Percentiles rank a stretch among this genome's conserved stretches.
Conservation (phyloP, 768 basidiomycete species). For the Cytidiella melzeri region DNA sequence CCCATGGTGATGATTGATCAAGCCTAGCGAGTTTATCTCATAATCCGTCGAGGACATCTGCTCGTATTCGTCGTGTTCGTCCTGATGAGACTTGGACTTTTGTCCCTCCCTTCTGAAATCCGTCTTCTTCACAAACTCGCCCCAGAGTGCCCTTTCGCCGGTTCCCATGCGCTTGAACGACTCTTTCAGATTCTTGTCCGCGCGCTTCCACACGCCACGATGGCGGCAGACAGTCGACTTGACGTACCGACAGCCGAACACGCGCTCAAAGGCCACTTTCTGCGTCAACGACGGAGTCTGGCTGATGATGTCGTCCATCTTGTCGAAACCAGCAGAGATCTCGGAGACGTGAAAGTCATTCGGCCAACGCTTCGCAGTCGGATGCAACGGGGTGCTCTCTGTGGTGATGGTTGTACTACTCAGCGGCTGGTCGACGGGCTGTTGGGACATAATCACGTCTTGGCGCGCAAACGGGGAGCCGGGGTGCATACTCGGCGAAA, state of each 20-base stretch:
- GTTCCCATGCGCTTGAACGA: constrained; percentile 50
- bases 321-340: constrained; percentile 52
- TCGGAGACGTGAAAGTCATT: constrained; percentile 71
- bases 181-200: constrained; percentile 38
- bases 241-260: constrained; percentile 66
- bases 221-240: constrained; percentile 72
- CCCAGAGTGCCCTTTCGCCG: constrained; percentile 59
- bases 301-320: constrained; percentile 35
- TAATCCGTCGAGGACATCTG: not conserved
- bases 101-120: constrained; percentile 39
- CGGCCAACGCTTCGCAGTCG: constrained; percentile 58
- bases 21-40: not conserved
- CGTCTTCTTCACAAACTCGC: constrained; percentile 53
- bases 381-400: constrained; percentile 7
- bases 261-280: constrained; percentile 60
- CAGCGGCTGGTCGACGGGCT: not conserved
- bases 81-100: constrained; percentile 16
- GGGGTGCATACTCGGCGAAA: not conserved
- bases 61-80: not conserved
- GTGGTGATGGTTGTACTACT: not conserved
- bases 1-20: not conserved
- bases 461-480: not conserved
- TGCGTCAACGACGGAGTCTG: constrained; percentile 46
- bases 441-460: constrained; percentile 1
- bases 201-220: constrained; percentile 60